These are phyloP conservation scores for Teratosphaeria zuluensis DNA, from an alignment of 2,329 filamentous ascomycete species.

Conservation along the genomic window DNA sequence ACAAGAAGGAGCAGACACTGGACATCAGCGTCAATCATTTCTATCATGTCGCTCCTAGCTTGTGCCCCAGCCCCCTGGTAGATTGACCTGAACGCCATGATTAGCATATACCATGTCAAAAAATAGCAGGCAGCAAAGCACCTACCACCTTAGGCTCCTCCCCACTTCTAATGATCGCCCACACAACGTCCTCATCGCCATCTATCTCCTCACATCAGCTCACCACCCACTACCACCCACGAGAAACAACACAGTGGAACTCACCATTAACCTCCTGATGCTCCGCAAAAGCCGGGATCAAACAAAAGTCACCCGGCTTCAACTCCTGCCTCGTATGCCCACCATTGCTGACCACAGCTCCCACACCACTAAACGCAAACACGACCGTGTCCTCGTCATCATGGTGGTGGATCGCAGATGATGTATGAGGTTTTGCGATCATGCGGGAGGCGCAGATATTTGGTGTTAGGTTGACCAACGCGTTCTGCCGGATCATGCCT, in stretches of 20 bases:
- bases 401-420: constrained; percentile 58
- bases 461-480: constrained; percentile 55
- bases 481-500: constrained; percentile 43
- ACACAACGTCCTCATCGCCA: constrained; percentile 49
- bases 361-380: constrained; percentile 48
- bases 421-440: constrained; percentile 53
- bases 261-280: constrained; percentile 61
- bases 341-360: constrained; percentile 49
- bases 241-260: not conserved
- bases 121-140: not conserved
- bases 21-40: not conserved
- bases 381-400: constrained; percentile 63
- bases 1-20: not conserved
- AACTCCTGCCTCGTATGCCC: constrained; percentile 50
- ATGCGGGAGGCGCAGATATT: constrained; percentile 58
- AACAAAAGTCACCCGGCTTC: constrained; percentile 56
- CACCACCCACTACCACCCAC: constrained; percentile 56
- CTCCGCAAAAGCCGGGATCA: constrained; percentile 60
- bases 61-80: not conserved
- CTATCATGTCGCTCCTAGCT: constrained; percentile 23
- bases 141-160: constrained; percentile 44
- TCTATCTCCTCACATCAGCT: constrained; percentile 61
- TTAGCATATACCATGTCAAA: not conserved
- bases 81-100: not conserved
- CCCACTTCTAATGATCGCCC: constrained; percentile 57